These are phyloP conservation scores for Cutaneotrichosporon cyanovorans DNA, from an alignment of 1,284 basidiomycete species.

Conservation along the genomic window DNA sequence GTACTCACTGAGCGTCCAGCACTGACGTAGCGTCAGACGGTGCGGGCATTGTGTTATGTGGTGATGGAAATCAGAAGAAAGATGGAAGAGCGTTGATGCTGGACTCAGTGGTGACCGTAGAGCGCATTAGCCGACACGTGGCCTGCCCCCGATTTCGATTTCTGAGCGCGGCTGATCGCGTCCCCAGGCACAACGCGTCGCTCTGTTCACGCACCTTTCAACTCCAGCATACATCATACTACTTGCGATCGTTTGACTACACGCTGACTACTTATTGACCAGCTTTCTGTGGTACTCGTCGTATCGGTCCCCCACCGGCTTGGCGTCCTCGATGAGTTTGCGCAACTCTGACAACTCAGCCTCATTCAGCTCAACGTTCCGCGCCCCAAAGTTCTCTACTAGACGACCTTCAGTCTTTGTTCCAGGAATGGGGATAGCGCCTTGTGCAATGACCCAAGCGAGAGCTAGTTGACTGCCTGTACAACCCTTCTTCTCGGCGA, in stretches of 20 bases:
- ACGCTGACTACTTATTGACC: constrained; percentile 14
- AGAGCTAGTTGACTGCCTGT: constrained; percentile 45
- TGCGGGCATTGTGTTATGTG: too few relatives aligned
- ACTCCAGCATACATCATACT: too few relatives aligned
- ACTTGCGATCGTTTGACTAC: too few relatives aligned
- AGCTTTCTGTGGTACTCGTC: neutral
- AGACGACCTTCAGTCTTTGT: constrained; percentile 31
- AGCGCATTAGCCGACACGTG: too few relatives aligned
- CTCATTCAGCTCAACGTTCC: constrained; percentile 27
- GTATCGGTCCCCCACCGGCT: constrained; percentile 21
- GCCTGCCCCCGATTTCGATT: too few relatives aligned
- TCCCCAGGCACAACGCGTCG: too few relatives aligned
- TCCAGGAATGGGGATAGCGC: constrained; percentile 45
- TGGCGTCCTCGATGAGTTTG: constrained; percentile 25
- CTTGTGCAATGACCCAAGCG: constrained; percentile 47
- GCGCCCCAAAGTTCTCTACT: constrained; percentile 41
- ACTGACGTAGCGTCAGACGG: constrained; percentile 17
- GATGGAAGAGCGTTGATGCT: too few relatives aligned
- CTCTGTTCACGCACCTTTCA: too few relatives aligned
- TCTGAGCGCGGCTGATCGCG: too few relatives aligned
- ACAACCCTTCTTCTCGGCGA: constrained; percentile 38
- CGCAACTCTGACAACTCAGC: constrained; percentile 38
- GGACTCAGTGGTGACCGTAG: too few relatives aligned
- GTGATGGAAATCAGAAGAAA: too few relatives aligned
- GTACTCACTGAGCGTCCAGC: constrained; percentile 15